phyloP scores from a whole-genome alignment of 805 yeast species.

The Priceomyces melissophilus region DNA sequence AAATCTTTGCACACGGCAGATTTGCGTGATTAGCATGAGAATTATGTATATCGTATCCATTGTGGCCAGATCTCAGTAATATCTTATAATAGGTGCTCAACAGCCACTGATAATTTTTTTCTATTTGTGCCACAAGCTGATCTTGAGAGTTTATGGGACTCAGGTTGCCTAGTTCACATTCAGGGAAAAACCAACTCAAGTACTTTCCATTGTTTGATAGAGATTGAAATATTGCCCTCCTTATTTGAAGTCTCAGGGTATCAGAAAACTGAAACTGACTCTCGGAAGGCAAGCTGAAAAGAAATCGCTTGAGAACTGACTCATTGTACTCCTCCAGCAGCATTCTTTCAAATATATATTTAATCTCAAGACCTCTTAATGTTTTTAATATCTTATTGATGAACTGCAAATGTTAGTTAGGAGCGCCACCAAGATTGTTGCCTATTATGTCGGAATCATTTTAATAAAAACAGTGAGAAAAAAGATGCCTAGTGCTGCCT shows the following conservation, averaged over 20 bases:
- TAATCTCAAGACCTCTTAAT: background rate
- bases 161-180: too few relatives aligned
- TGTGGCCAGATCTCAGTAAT: constrained; percentile 12
- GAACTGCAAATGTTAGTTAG: background rate
- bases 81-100: constrained; percentile 25
- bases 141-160: background rate
- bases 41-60: constrained; percentile 18
- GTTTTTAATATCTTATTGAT: background rate
- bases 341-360: too few relatives aligned
- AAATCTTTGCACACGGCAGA: constrained; percentile 70
- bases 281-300: constrained; percentile 30
- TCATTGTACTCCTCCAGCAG: background rate
- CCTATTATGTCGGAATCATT: too few relatives aligned
- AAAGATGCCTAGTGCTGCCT: too few relatives aligned
- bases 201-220: constrained; percentile 30
- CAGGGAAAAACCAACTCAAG: constrained; percentile 35
- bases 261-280: constrained; percentile 25
- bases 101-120: constrained; percentile 29
- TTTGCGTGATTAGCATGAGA: constrained; percentile 50
- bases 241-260: constrained; percentile 21
- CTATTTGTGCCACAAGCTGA: constrained; percentile 15
- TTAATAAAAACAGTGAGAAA: too few relatives aligned
- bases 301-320: constrained; percentile 22
- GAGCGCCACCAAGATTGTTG: background rate
- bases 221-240: constrained; percentile 30